These are phyloP conservation scores for Hebeloma cylindrosporum DNA, from an alignment of 768 basidiomycete species.

Conservation along the genomic window DNA sequence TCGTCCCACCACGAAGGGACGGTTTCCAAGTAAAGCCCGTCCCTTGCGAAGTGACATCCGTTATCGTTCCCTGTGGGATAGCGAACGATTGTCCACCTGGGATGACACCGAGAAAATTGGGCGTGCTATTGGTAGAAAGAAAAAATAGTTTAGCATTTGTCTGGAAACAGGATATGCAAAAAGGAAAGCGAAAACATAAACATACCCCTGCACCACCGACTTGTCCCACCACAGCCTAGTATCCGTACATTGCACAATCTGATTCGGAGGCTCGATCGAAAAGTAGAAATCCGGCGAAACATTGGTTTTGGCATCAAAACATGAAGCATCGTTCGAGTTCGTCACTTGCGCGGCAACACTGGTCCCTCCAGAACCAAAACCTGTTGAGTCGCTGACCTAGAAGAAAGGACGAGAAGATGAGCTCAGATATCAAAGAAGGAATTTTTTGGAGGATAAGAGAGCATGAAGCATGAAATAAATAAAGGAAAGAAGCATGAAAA, in stretches of 20 bases:
- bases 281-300: slow-evolving; percentile 59
- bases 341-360: slow-evolving; percentile 62
- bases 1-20: slow-evolving; percentile 61
- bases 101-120: slow-evolving; percentile 70
- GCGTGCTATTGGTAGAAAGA: too few relatives aligned
- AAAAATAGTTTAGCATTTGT: not conserved
- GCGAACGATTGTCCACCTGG: slow-evolving; percentile 78
- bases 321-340: slow-evolving; percentile 50
- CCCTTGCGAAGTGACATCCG: slow-evolving; percentile 44
- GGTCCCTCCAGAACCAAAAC: slow-evolving; percentile 74
- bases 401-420: slow-evolving; percentile 6
- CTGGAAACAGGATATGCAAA: not conserved
- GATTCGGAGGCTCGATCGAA: slow-evolving; percentile 58
- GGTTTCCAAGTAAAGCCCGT: slow-evolving; percentile 73
- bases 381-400: slow-evolving; percentile 36
- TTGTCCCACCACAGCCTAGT: slow-evolving; percentile 69
- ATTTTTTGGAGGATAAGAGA: not conserved
- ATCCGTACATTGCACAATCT: slow-evolving; percentile 62
- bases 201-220: slow-evolving; percentile 53
- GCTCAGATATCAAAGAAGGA: not conserved
- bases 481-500: slow-evolving; percentile 3
- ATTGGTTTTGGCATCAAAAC: slow-evolving; percentile 51
- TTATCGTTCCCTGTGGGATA: slow-evolving; percentile 52
- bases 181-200: slow-evolving; percentile 5
- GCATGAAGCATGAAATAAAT: not conserved